Percentiles rank a stretch among this genome's conserved stretches.
Conservation (phyloP, 208 protist species). For the Endotrypanum monterogeii region DNA sequence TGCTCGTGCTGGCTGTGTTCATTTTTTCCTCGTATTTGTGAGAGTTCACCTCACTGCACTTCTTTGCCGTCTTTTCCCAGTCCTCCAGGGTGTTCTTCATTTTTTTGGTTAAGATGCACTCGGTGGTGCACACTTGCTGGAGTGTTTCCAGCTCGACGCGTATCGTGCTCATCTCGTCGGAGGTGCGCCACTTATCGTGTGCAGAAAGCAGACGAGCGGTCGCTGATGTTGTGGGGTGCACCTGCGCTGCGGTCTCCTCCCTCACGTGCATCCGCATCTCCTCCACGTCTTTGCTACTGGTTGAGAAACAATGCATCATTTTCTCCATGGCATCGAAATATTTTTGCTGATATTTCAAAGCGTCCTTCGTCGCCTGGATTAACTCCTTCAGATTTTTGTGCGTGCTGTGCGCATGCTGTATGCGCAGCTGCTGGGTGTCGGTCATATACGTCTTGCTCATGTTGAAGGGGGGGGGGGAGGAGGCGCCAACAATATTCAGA, state of each 20-base stretch:
- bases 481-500: no score
- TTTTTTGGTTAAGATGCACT: background rate
- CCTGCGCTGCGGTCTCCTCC: background rate
- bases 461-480: background rate
- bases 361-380: conserved; percentile 1
- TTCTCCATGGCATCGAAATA: conserved; percentile 11
- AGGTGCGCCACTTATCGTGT: conserved; percentile 7
- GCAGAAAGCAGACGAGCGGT: background rate
- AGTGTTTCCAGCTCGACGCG: conserved; percentile 9
- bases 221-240: background rate
- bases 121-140: conserved; percentile 3
- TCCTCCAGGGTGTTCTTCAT: background rate
- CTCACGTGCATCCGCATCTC: background rate
- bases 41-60: conserved; percentile 8
- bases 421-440: conserved; percentile 8
- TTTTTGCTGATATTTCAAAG: conserved; percentile 8
- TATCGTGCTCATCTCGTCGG: conserved; percentile 3
- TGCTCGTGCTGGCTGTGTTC: background rate
- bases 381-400: conserved; percentile 15
- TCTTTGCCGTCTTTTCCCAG: conserved; percentile 5
- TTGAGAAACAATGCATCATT: conserved; percentile 8
- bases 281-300: background rate
- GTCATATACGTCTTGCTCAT: conserved; percentile 6
- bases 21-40: background rate
- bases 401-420: conserved; percentile 3